phyloP scores from a whole-genome alignment of 768 basidiomycete species.

The Tulasnella sp. region DNA sequence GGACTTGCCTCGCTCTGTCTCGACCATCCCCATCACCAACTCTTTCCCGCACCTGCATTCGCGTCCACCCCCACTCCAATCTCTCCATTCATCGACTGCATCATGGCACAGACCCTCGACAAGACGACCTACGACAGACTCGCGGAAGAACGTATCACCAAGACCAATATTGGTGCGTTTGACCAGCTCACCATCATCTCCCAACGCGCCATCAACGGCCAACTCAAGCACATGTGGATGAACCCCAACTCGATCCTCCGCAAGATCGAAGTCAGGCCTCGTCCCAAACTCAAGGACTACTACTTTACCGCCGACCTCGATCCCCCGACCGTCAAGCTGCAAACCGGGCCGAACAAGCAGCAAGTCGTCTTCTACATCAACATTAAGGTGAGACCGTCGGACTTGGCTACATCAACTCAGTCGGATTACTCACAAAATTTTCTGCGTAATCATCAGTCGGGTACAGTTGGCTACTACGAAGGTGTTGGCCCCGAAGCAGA shows the following conservation, averaged over 20 bases:
- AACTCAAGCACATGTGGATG: neutral
- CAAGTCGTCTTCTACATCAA: slow-evolving; percentile 9
- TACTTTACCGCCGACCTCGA: neutral
- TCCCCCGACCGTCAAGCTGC: slow-evolving; percentile 8
- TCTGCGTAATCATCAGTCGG: neutral
- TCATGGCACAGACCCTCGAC: neutral
- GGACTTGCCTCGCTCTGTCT: neutral
- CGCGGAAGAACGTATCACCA: neutral
- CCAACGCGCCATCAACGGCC: slow-evolving; percentile 8
- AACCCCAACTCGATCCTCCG: neutral
- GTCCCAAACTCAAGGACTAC: neutral
- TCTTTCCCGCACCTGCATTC: neutral
- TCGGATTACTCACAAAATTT: neutral
- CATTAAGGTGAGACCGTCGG: neutral
- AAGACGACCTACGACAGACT: slow-evolving; percentile 10
- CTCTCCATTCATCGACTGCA: neutral
- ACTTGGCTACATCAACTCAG: neutral
- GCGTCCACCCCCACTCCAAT: neutral
- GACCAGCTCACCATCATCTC: slow-evolving; percentile 14
- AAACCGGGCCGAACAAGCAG: neutral
- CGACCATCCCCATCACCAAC: neutral
- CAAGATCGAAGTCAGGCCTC: neutral
- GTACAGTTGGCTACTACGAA: neutral
- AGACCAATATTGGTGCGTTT: neutral
- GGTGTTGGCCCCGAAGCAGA: too few relatives aligned